phyloP scores from a whole-genome alignment of 164 flowering plant genomes.

The Santalum album region DNA sequence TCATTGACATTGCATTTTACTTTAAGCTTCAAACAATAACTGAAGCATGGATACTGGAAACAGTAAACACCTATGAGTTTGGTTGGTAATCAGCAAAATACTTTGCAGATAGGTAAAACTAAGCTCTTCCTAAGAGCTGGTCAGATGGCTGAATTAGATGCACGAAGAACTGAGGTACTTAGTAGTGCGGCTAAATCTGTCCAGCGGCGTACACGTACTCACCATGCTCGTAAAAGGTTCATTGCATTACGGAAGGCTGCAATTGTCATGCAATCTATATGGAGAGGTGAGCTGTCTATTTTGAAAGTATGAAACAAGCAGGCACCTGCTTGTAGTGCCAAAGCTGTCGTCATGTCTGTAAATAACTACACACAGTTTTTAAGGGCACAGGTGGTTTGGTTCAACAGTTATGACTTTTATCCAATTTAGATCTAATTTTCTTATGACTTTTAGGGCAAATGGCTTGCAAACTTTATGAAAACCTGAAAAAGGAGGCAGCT shows the following conservation, averaged over 20 bases:
- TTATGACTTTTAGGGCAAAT: slow-evolving; percentile 34
- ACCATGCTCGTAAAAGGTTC: slow-evolving; percentile 47
- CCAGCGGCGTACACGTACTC: slow-evolving; percentile 51
- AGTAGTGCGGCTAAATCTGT: slow-evolving; percentile 55
- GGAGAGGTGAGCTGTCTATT: slow-evolving; percentile 37
- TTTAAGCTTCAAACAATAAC: not conserved
- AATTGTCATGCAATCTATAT: slow-evolving; percentile 39
- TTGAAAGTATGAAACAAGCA: not conserved
- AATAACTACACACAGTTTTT: slow-evolving; percentile 1
- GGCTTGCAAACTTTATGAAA: slow-evolving; percentile 41
- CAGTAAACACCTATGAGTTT: too few relatives aligned
- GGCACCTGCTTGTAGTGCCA: not conserved
- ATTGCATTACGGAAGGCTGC: slow-evolving; percentile 41
- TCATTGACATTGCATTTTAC: not conserved
- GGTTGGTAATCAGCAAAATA: too few relatives aligned
- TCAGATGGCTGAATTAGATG: slow-evolving; percentile 85
- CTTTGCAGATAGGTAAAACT: slow-evolving; percentile 62
- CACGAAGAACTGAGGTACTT: slow-evolving; percentile 61
- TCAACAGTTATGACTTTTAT: not conserved
- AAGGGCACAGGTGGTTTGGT: not conserved
- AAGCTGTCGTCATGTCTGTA: too few relatives aligned
- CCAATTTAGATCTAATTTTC: not conserved
- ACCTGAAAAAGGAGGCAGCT: slow-evolving; percentile 45
- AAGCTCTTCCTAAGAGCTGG: slow-evolving; percentile 76
- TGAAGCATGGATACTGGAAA: not conserved